These are phyloP conservation scores for Aspergillus sp. DNA, from an alignment of 2,329 filamentous ascomycete genomes.

Conservation along the genomic window DNA sequence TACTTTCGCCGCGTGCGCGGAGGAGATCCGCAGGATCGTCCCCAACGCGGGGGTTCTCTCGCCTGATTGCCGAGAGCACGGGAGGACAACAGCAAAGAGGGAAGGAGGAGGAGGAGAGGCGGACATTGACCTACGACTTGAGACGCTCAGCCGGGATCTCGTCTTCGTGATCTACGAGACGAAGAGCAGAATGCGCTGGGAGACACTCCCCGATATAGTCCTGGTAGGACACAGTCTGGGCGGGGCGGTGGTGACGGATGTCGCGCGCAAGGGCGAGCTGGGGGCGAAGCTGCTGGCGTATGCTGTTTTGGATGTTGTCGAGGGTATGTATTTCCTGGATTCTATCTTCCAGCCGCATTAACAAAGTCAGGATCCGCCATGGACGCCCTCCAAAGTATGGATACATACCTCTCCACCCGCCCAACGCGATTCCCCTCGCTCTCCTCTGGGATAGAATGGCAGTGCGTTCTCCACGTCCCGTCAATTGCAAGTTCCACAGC, in stretches of 20 bases:
- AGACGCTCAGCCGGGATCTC: constrained; percentile 65
- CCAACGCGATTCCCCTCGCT: constrained; percentile 70
- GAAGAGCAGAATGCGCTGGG: constrained; percentile 61
- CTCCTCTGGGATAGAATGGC: constrained; percentile 82
- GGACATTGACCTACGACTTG: constrained; percentile 59
- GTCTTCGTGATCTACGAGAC: constrained; percentile 60
- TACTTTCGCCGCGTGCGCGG: constrained; percentile 74
- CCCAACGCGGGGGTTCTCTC: constrained; percentile 77
- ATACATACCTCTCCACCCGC: constrained; percentile 74
- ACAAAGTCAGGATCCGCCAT: constrained; percentile 67
- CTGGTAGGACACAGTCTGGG: constrained; percentile 89
- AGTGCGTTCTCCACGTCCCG: constrained; percentile 37
- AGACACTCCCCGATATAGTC: constrained; percentile 61
- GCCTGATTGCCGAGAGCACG: constrained; percentile 79
- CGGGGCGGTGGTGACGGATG: constrained; percentile 78
- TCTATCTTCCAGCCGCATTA: too few relatives aligned
- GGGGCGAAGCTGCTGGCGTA: constrained; percentile 68
- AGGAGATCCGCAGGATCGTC: constrained; percentile 65
- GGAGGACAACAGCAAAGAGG: constrained; percentile 46
- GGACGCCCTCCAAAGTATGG: constrained; percentile 90
- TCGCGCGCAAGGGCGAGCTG: constrained; percentile 59
- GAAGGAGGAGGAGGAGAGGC: constrained; percentile 21
- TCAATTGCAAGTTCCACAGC: too few relatives aligned
- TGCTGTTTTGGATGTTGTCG: constrained; percentile 87
- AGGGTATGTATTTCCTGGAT: constrained; percentile 41